phyloP scores from a whole-genome alignment of 345 rosid genomes.

The Stellera chamaejasme region DNA sequence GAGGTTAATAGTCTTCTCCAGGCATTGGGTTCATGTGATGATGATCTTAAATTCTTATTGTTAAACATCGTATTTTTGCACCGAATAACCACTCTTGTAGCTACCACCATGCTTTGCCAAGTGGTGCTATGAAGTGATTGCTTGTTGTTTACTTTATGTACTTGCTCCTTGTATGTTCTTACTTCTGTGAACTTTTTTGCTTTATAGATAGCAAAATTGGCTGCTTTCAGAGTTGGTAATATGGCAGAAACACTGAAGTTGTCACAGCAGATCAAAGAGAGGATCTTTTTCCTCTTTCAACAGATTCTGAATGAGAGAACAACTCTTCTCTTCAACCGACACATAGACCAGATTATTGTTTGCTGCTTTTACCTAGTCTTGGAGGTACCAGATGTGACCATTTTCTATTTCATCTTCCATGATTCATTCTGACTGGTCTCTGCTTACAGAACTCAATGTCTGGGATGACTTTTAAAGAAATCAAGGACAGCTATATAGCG shows the following conservation, averaged over 20 bases:
- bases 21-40: too few relatives aligned
- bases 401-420: constrained; percentile 16
- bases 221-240: constrained; percentile 74
- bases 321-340: constrained; percentile 65
- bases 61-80: too few relatives aligned
- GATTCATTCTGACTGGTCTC: constrained; percentile 8
- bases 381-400: constrained; percentile 40
- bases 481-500: constrained; percentile 75
- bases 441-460: constrained; percentile 70
- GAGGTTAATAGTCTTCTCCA: too few relatives aligned
- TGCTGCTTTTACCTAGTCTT: constrained; percentile 83
- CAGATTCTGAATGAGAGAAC: constrained; percentile 55
- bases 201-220: constrained; percentile 64
- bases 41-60: too few relatives aligned
- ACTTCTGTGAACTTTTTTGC: constrained; percentile 6
- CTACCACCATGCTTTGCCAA: too few relatives aligned
- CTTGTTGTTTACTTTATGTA: too few relatives aligned
- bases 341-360: constrained; percentile 77
- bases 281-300: constrained; percentile 60
- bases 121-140: too few relatives aligned
- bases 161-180: constrained; percentile 1
- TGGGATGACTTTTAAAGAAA: constrained; percentile 70
- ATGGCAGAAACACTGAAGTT: constrained; percentile 80
- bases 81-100: too few relatives aligned
- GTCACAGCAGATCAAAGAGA: constrained; percentile 68